Percentiles rank a stretch among this genome's conserved stretches.
Evolutionary conservation across 1,139 yeast species (phyloP).

Genomic region (Petasospora rhodanensis): DNA sequence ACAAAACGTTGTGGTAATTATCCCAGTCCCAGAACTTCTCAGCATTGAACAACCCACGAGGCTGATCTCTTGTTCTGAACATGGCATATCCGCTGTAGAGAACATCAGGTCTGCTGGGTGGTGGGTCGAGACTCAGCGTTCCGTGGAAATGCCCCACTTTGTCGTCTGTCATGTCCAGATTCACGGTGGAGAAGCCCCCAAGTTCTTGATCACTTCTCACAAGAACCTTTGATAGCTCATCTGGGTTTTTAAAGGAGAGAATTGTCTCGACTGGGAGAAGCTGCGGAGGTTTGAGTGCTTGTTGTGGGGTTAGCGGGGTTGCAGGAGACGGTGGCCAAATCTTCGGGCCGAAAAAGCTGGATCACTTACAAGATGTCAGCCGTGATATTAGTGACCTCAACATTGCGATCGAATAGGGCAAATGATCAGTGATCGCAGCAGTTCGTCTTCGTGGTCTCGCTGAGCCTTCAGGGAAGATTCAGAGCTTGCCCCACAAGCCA

Average conservation of each 20-base stretch:
- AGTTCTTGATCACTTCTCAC: constrained; percentile 68
- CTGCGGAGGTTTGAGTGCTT: constrained; percentile 7
- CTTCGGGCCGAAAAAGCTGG: not conserved
- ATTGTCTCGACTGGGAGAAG: constrained; percentile 34
- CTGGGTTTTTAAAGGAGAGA: constrained; percentile 50
- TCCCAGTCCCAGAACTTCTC: constrained; percentile 62
- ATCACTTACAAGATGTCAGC: constrained; percentile 10
- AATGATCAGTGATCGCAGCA: not conserved
- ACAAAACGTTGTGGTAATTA: constrained; percentile 50
- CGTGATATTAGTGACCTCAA: constrained; percentile 3
- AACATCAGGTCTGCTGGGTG: constrained; percentile 63
- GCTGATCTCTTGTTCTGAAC: constrained; percentile 71
- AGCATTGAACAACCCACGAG: constrained; percentile 26
- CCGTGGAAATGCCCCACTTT: constrained; percentile 63
- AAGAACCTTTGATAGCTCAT: constrained; percentile 45
- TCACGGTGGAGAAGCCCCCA: constrained; percentile 73
- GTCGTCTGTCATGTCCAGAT: constrained; percentile 40
- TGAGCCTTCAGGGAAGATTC: too few species aligned
- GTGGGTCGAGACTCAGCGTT: constrained; percentile 66
- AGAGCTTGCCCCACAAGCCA: too few species aligned
- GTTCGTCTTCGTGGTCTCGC: too few species aligned
- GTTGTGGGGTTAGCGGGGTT: too few species aligned
- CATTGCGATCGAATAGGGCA: constrained; percentile 1
- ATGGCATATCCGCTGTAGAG: constrained; percentile 80
- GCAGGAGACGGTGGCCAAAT: not conserved